Percentiles rank a stretch among this genome's conserved stretches.
Evolutionary conservation across 257 asterid species (phyloP).

Genomic region (Solanum clarkiae): DNA sequence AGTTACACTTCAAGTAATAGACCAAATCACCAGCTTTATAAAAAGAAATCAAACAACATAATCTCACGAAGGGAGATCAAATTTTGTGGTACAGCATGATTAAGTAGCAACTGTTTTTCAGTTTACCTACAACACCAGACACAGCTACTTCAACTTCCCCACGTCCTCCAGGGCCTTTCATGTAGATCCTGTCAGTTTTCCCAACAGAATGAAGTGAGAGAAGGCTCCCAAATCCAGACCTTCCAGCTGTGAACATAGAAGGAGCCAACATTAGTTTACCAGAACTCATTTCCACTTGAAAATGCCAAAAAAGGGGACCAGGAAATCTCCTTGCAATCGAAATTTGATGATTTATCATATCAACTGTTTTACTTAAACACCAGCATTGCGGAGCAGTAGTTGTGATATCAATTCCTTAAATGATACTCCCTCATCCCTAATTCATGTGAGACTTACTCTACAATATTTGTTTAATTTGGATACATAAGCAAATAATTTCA

Average conservation of each 20-base stretch:
- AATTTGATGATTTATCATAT: background rate
- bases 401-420: background rate
- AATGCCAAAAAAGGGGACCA: background rate
- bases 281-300: background rate
- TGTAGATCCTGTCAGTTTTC: constrained; percentile 78
- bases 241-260: constrained; percentile 51
- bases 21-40: background rate
- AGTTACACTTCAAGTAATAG: background rate
- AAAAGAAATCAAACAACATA: background rate
- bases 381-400: background rate
- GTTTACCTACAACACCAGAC: constrained; percentile 79
- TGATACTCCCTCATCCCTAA: background rate
- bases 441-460: background rate
- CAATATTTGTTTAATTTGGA: background rate
- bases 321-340: background rate
- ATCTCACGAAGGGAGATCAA: background rate
- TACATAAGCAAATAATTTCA: background rate
- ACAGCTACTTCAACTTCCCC: constrained; percentile 99
- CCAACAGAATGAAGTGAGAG: constrained; percentile 84
- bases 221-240: constrained; percentile 91
- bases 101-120: background rate
- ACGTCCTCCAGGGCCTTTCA: constrained; percentile 99
- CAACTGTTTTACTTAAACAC: background rate
- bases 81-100: background rate
- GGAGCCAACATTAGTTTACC: background rate